Evolutionary conservation across 2,329 filamentous ascomycete genomes (phyloP).

Genomic region (Plectosphaerella sp.): DNA sequence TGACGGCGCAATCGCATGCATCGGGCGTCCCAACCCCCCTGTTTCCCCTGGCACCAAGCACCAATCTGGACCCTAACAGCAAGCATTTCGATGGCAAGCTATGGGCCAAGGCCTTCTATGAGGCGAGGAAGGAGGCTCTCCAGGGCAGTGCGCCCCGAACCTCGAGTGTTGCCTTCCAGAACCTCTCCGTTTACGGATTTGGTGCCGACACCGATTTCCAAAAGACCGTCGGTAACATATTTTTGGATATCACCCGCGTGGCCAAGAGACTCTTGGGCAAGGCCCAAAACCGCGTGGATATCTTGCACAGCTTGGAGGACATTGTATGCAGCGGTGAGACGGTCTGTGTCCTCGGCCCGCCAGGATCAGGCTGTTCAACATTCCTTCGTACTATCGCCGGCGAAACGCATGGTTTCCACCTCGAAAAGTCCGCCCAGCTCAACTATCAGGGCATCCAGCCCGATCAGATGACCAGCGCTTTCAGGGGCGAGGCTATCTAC

Average conservation of each 20-base stretch:
- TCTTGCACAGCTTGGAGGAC: slow-evolving; percentile 45
- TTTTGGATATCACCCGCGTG: slow-evolving; percentile 15
- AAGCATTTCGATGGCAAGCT: slow-evolving; percentile 33
- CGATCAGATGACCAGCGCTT: slow-evolving; percentile 1
- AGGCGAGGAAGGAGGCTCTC: slow-evolving; percentile 15
- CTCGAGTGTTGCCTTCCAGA: slow-evolving; percentile 34
- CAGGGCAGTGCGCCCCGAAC: slow-evolving; percentile 21
- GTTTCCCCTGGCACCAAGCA: slow-evolving; percentile 19
- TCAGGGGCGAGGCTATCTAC: slow-evolving; percentile 58
- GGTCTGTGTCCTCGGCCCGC: slow-evolving; percentile 53
- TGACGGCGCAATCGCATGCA: slow-evolving; percentile 19
- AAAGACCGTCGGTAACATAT: slow-evolving; percentile 34
- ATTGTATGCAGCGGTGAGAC: slow-evolving; percentile 49
- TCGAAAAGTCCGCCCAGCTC: background rate
- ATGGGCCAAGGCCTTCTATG: slow-evolving; percentile 36
- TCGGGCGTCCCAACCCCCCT: slow-evolving; percentile 2
- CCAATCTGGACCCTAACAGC: slow-evolving; percentile 32
- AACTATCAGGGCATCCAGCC: slow-evolving; percentile 2
- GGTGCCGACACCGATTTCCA: slow-evolving; percentile 37
- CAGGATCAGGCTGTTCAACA: slow-evolving; percentile 55
- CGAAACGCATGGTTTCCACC: slow-evolving; percentile 1
- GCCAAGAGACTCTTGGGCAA: slow-evolving; percentile 19
- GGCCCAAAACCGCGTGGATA: slow-evolving; percentile 33
- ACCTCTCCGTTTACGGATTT: slow-evolving; percentile 37
- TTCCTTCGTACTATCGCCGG: background rate